A percentile compares a stretch with the other conserved stretches of the same genome.
Evolutionary conservation across 2,329 filamentous ascomycete species (phyloP).

Genomic region (Aspergillus flavus): DNA sequence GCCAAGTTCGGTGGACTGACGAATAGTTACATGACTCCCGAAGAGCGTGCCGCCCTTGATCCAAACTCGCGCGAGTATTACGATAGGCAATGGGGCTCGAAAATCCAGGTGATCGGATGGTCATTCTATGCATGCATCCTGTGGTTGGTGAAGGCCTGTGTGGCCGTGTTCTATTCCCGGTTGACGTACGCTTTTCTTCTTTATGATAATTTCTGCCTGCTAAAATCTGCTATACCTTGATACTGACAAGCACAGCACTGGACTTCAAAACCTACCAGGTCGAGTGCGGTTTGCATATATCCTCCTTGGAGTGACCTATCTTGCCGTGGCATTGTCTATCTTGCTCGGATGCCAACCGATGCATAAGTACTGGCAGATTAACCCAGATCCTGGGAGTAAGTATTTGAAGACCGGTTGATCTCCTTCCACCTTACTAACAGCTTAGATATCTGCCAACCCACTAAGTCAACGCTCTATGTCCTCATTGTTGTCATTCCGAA

Average conservation of each 20-base stretch:
- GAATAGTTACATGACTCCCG: slow-evolving; percentile 59
- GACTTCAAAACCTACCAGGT: slow-evolving; percentile 39
- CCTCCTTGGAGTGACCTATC: slow-evolving; percentile 51
- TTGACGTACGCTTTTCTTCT: slow-evolving; percentile 42
- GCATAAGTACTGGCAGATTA: slow-evolving; percentile 60
- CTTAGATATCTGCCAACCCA: slow-evolving; percentile 50
- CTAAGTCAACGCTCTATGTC: slow-evolving; percentile 51
- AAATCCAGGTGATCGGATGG: slow-evolving; percentile 57
- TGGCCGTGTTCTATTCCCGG: slow-evolving; percentile 58
- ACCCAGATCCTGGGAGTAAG: slow-evolving; percentile 59
- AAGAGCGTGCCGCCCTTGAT: slow-evolving; percentile 49
- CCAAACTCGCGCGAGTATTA: slow-evolving; percentile 49
- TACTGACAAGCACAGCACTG: slow-evolving; percentile 33
- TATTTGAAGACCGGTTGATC: slow-evolving; percentile 9
- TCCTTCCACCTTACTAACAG: not conserved
- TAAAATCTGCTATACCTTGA: not conserved
- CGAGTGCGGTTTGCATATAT: slow-evolving; percentile 54
- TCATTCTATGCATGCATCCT: slow-evolving; percentile 56
- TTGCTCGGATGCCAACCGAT: slow-evolving; percentile 58
- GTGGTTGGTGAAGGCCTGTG: slow-evolving; percentile 55
- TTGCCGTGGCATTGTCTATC: slow-evolving; percentile 51
- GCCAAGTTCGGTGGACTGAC: slow-evolving; percentile 53
- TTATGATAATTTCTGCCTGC: not conserved
- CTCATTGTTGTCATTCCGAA: slow-evolving; percentile 54
- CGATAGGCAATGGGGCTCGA: slow-evolving; percentile 50